Evolutionary conservation across 2,329 filamentous ascomycete species (phyloP), one percentile per base, ranked within the genome.

Genomic region (Verticillium klebahnii): DNA sequence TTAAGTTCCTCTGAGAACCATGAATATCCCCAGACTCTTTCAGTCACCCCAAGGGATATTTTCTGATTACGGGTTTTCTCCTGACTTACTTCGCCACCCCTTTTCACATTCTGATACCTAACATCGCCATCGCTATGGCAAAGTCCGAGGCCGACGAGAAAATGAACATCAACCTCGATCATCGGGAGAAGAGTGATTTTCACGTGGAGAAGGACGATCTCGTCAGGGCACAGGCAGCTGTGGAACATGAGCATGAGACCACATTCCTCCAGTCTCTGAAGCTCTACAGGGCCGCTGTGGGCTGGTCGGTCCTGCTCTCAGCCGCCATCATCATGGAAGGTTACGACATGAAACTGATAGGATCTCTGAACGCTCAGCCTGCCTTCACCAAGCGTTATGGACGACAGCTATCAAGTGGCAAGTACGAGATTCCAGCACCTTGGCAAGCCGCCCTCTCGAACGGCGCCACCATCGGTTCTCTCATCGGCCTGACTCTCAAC

Each of bases 281-380:
- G 54, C 54, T 56, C 2, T 34, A 56, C 25, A 29, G 12, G 14
- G 31, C 25, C 12, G 29, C 54, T n/a, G 54, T 32, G 4, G 54
- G 54, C 45, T 69, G 68, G 68, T 66, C 63, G 31, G 19, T 69
- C 19, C 57, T 64, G 39, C 62, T 69, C 39, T 68, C 71, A n/a
- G 59, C 61, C 2, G 58, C 58, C 9, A 62, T 67, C 12, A 61
- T 69, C 56, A 69, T 74, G 37, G 56, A 65, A 1, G 72, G 69
- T 19, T 73, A 80, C 62, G 80, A 81, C 62, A 68, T 68, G 1
- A 72, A 68, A 12, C 60, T 73, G 0, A 73, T 79, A 29, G 74
- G 69, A 12, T 73, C 70, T 19, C 70, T 76, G 59, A 74, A 69
- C 59, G 73, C 67, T 19, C 72, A 72, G 65, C 71, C 55, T 19